phyloP scores from a whole-genome alignment of 768 basidiomycete genomes.

The Psilocybe sp. region DNA sequence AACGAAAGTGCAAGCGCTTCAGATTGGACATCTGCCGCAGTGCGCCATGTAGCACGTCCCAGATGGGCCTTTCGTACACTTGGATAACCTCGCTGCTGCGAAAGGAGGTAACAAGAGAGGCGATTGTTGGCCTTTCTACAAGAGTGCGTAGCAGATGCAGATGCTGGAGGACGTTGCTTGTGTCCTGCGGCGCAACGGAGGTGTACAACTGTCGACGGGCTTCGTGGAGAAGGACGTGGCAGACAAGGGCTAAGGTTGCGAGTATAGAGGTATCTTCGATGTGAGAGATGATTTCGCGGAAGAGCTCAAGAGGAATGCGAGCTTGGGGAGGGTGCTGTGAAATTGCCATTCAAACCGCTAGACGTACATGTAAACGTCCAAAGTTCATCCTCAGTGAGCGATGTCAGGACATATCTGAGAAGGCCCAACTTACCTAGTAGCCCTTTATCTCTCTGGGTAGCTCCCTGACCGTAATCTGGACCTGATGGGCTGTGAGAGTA shows the following conservation, averaged over 20 bases:
- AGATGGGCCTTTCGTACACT: slow-evolving; percentile 8
- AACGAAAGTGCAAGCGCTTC: slow-evolving; percentile 4
- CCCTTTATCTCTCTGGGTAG: no score
- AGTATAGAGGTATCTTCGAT: slow-evolving; percentile 4
- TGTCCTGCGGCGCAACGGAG: neutral
- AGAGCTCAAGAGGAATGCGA: slow-evolving; percentile 12
- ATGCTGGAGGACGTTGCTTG: slow-evolving; percentile 5
- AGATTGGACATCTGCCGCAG: slow-evolving; percentile 6
- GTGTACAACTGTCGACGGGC: slow-evolving; percentile 8
- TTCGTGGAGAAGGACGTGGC: slow-evolving; percentile 4
- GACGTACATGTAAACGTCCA: no score
- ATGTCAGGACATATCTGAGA: no score
- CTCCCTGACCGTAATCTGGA: no score
- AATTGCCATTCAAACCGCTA: no score
- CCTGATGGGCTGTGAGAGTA: no score
- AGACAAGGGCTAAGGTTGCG: neutral
- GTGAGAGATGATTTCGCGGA: slow-evolving; percentile 9
- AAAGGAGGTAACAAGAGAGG: slow-evolving; percentile 4
- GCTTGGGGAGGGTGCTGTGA: no score
- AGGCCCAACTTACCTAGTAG: no score
- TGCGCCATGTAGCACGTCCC: slow-evolving; percentile 4
- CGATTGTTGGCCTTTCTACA: slow-evolving; percentile 3
- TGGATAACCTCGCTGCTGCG: slow-evolving; percentile 7
- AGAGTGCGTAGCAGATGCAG: slow-evolving; percentile 11
- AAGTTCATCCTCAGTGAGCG: no score